Percentiles rank a stretch among this genome's conserved stretches.
Evolutionary conservation across 495 filamentous ascomycete species (phyloP).

Genomic region (Aspergillus sparsus): DNA sequence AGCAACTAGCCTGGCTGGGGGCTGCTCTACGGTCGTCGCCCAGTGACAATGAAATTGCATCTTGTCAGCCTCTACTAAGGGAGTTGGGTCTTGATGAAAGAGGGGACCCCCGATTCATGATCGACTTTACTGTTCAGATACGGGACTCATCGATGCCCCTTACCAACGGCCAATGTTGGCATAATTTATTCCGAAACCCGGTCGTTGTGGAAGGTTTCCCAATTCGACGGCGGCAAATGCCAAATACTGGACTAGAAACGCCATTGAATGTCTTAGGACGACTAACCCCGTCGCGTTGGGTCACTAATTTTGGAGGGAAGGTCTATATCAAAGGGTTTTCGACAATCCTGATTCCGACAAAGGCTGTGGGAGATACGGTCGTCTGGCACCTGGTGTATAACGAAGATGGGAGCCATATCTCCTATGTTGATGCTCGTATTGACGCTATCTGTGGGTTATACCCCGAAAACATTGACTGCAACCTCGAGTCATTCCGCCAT

Average conservation of each 20-base stretch:
- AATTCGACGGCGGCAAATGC: not conserved
- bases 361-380: not conserved
- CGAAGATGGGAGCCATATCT: constrained; percentile 1
- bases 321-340: constrained; percentile 9
- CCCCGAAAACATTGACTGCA: not conserved
- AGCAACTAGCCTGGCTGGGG: constrained; percentile 28
- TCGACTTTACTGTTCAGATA: too few species aligned
- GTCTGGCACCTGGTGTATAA: constrained; percentile 2
- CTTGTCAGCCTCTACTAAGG: not conserved
- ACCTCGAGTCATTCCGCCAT: not conserved
- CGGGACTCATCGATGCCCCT: too few species aligned
- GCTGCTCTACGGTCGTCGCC: constrained; percentile 24
- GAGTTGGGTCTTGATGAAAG: too few species aligned
- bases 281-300: not conserved
- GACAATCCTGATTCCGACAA: constrained; percentile 8
- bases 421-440: constrained; percentile 2
- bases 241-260: constrained; percentile 5
- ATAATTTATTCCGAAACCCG: constrained; percentile 10
- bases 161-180: constrained; percentile 11
- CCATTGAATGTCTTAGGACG: not conserved
- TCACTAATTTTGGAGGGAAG: not conserved
- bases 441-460: constrained; percentile 8
- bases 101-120: too few species aligned
- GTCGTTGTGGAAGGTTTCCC: constrained; percentile 9
- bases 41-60: constrained; percentile 2